Evolutionary conservation across 2,329 filamentous ascomycete species (phyloP), one percentile per base, ranked within the genome.

Genomic region (Aspergillus uvarum): DNA sequence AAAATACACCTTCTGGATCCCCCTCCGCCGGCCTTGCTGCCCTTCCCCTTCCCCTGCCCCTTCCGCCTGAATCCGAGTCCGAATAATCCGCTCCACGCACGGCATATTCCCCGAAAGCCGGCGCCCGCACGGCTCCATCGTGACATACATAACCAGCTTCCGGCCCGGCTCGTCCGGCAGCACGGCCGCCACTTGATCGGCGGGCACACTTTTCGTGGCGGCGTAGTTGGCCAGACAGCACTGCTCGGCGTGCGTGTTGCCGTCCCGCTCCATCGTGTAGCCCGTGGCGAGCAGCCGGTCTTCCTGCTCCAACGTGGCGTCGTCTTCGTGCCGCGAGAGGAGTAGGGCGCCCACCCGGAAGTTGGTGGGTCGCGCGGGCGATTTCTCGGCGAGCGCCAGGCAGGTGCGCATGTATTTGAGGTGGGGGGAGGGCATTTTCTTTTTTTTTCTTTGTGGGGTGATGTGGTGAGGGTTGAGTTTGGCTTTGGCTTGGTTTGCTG

Each of bases 191-290:
- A 78, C 67, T 12, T 67, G 58, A 4, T 78, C 77, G 4, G 78
- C 75, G 5, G 70, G 51, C 11, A 76, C 67, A 5, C 62, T 63
- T 53, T 79, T 72, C 0, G 67, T 67, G 8, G 72, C 68, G 2
- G 76, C 77, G 51, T 76, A 78, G 65, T 99, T 98, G 52, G 88
- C 77, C 59, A 99, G 83, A 71, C 92, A 96, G 75, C 89, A 94
- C 78, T 99, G 92, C 74, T 99, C 95, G 3, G 95, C 95, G 72
- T 99, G 95, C 0, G 95, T 98, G 78, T 99, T 99, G 47, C 94
- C 95, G 0, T 87, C 83, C 4, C 93, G 86, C 76, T 99, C 94
- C 60, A 97, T 83, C 0, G 95, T 97, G 79, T 94, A 98, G 57
- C 95, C 94, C 1, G 91, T 90, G 0, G 90, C 85, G 29, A 96